These are phyloP conservation scores for Neonectria magnoliae DNA, from an alignment of 2,329 filamentous ascomycete species.

Conservation along the genomic window DNA sequence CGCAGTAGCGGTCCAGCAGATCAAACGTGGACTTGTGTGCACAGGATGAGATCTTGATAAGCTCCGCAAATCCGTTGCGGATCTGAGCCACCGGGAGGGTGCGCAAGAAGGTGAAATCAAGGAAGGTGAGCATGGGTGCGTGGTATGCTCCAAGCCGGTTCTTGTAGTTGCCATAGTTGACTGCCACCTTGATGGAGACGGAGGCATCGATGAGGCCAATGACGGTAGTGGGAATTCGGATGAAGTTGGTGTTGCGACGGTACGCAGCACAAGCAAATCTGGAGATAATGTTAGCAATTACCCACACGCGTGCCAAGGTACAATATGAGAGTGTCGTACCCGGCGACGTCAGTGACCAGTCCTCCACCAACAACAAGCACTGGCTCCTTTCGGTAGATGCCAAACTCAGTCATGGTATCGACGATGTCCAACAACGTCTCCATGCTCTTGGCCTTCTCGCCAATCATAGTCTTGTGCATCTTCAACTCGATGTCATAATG, in stretches of 20 bases:
- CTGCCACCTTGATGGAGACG: conserved; percentile 81
- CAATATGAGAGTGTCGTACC: conserved; percentile 61
- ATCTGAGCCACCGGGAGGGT: conserved; percentile 74
- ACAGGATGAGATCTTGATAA: conserved; percentile 81
- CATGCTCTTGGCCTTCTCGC: conserved; percentile 79
- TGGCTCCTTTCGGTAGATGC: conserved; percentile 74
- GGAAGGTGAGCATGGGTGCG: conserved; percentile 76
- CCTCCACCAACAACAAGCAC: conserved; percentile 74
- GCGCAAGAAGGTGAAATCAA: conserved; percentile 78
- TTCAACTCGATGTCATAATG: conserved; percentile 70
- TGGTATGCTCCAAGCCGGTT: conserved; percentile 79
- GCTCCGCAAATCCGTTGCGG: conserved; percentile 77
- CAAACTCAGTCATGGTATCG: conserved; percentile 79
- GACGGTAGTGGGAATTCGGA: conserved; percentile 78
- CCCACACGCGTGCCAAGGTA: conserved; percentile 30
- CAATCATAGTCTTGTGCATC: conserved; percentile 78
- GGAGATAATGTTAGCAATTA: neutral
- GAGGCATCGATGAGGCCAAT: conserved; percentile 81
- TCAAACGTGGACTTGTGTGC: conserved; percentile 73
- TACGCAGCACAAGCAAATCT: conserved; percentile 78
- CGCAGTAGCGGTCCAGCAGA: conserved; percentile 74
- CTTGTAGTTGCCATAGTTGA: conserved; percentile 82
- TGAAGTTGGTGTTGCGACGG: conserved; percentile 77
- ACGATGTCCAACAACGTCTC: conserved; percentile 75
- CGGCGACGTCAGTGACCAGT: conserved; percentile 78